These are phyloP conservation scores for Diutina mesorugosa DNA, from an alignment of 1,139 yeast species.

Conservation along the genomic window DNA sequence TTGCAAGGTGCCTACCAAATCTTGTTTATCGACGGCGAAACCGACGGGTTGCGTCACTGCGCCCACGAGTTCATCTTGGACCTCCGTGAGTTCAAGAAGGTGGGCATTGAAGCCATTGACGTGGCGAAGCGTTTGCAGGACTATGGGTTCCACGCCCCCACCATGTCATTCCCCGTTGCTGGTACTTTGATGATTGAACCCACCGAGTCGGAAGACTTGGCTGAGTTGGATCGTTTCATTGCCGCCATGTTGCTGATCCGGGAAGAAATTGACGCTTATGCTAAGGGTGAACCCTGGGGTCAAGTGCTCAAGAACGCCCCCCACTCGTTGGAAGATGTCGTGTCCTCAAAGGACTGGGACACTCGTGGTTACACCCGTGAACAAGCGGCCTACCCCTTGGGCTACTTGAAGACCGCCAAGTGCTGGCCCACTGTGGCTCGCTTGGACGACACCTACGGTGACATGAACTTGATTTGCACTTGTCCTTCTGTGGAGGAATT, in stretches of 20 bases:
- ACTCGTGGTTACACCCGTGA: constrained; percentile 84
- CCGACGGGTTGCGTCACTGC: constrained; percentile 58
- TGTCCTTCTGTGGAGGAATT: constrained; percentile 76
- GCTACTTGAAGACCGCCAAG: constrained; percentile 57
- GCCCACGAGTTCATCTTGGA: constrained; percentile 96
- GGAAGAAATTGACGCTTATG: constrained; percentile 67
- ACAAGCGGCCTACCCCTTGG: constrained; percentile 85
- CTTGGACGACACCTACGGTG: constrained; percentile 90
- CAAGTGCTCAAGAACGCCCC: constrained; percentile 81
- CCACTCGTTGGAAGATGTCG: constrained; percentile 72
- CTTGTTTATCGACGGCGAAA: constrained; percentile 49
- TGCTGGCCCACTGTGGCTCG: constrained; percentile 95
- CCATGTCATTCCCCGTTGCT: constrained; percentile 97
- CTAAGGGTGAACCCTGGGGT: constrained; percentile 55
- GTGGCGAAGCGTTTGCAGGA: constrained; percentile 95
- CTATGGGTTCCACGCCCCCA: constrained; percentile 97
- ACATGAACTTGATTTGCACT: constrained; percentile 82
- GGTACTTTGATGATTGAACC: constrained; percentile 98
- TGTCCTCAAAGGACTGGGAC: constrained; percentile 55
- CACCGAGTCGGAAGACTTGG: constrained; percentile 84
- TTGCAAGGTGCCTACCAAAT: constrained; percentile 61
- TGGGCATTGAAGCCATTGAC: constrained; percentile 89
- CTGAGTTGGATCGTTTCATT: constrained; percentile 81
- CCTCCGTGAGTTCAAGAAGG: constrained; percentile 67
- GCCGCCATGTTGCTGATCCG: constrained; percentile 79